phyloP scores from a whole-genome alignment of 441 rosid genomes.

The Melianthus villosus region DNA sequence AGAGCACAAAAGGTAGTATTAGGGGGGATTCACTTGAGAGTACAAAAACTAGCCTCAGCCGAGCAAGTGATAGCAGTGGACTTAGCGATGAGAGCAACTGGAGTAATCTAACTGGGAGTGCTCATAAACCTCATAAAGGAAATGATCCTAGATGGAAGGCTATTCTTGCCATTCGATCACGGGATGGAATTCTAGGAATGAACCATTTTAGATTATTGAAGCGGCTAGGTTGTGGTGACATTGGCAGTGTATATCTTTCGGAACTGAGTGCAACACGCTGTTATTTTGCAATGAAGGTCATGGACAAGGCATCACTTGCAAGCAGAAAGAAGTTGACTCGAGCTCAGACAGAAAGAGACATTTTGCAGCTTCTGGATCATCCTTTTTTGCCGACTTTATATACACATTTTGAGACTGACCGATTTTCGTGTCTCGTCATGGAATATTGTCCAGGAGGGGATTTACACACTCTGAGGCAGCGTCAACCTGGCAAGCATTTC shows the following conservation, averaged over 20 bases:
- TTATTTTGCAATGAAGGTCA: constrained; percentile 85
- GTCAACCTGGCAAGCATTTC: constrained; percentile 33
- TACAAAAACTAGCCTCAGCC: constrained; percentile 65
- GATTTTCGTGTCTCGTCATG: constrained; percentile 60
- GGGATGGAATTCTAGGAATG: constrained; percentile 81
- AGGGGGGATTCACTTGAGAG: constrained; percentile 83
- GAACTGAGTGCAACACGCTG: constrained; percentile 62
- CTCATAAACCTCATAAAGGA: constrained; percentile 89
- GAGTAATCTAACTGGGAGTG: constrained; percentile 74
- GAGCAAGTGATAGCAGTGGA: constrained; percentile 85
- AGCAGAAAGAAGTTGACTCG: too few relatives aligned
- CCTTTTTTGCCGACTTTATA: constrained; percentile 57
- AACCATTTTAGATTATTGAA: constrained; percentile 77
- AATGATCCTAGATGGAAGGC: constrained; percentile 97
- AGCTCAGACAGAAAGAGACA: constrained; percentile 68
- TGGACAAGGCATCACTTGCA: too few relatives aligned
- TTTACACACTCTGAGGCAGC: constrained; percentile 50
- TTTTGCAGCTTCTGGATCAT: constrained; percentile 67
- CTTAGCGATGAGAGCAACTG: constrained; percentile 93
- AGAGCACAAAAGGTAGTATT: constrained; percentile 50
- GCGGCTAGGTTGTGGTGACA: constrained; percentile 92
- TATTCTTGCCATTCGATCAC: constrained; percentile 60
- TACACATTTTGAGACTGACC: constrained; percentile 49
- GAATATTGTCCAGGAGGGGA: constrained; percentile 65
- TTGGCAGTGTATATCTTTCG: constrained; percentile 83